Evolutionary conservation across 371 early-diverging fungal species (phyloP).

Genomic region (Haplosporangium sp.): DNA sequence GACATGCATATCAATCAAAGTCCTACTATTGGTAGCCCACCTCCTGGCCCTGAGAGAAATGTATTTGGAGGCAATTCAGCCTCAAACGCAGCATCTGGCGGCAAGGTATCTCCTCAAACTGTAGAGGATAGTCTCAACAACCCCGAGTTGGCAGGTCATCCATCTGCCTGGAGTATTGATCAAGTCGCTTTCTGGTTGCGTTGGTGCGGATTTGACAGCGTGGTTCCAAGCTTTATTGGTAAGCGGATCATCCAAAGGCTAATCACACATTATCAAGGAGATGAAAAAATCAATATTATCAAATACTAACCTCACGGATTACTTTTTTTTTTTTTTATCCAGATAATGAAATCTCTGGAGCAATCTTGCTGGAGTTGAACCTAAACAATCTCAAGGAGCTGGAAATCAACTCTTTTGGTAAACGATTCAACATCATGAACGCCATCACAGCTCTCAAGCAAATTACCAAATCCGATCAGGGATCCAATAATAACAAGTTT

Average conservation of each 20-base stretch:
- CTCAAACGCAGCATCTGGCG: conserved; percentile 5
- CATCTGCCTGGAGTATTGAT: conserved; percentile 65
- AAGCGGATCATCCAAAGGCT: conserved; percentile 17
- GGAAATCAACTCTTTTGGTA: conserved; percentile 74
- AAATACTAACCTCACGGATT: no score
- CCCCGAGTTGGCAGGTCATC: conserved; percentile 52
- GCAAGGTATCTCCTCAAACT: conserved; percentile 31
- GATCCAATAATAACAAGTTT: conserved; percentile 14
- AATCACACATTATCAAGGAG: background rate
- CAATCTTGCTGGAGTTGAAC: conserved; percentile 70
- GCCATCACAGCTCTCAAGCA: conserved; percentile 68
- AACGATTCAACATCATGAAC: conserved; percentile 74
- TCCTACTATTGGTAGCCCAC: conserved; percentile 29
- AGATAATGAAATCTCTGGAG: conserved; percentile 81
- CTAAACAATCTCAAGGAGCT: conserved; percentile 76
- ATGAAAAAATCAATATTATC: no score
- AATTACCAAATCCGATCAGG: conserved; percentile 21
- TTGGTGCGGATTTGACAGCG: conserved; percentile 65
- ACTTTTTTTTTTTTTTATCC: background rate
- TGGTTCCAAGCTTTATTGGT: conserved; percentile 70
- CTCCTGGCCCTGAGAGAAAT: conserved; percentile 17
- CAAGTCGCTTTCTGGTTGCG: conserved; percentile 76
- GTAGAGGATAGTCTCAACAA: conserved; percentile 50
- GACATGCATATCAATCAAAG: conserved; percentile 48
- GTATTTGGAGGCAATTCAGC: conserved; percentile 10